Base-by-base conservation (phyloP, 2,329 filamentous ascomycete genomes). In the Apiospora marii region DNA sequence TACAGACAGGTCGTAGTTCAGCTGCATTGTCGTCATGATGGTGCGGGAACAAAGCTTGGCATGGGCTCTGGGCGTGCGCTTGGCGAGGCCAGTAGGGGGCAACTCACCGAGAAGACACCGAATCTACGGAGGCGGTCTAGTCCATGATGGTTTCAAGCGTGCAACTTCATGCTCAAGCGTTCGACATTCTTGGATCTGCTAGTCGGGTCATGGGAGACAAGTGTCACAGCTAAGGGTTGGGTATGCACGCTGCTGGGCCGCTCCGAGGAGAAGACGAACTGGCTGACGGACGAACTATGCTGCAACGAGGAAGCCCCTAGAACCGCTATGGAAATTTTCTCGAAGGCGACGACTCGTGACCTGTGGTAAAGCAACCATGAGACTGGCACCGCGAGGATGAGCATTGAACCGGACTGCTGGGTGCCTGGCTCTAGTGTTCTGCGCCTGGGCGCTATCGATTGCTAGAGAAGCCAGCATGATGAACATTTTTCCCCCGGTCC, bases 21-120 rank as follows among this genome's bases (percentile, higher is more conserved):
- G 30, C 58, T 64, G 58, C 34, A 12, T 41, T 64, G 58, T 64
- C 58, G 58, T 41, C 58, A 64, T 41, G 58, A n/a, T 41, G 34
- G 58, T 64, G 58, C 58, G 58, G 58, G 34, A 64, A 64, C 58
- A 37, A 64, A 41, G 34, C 58, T 64, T 64, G 58, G 58, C 58
- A 30, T 22, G 30, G n/a, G 34, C n/a, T 30, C 58, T 64, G 58
- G 58, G 58, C 58, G 12, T 10, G 19, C 10, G 58, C 58, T 64
- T 64, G 58, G 58, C 58, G 34, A 64, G 22, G 34, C 19, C 58
- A 41, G 58, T 41, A 41, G 10, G 58, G 22, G 30, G 19, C n/a
- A 41, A 41, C 58, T 64, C 58, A 64, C 58, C 58, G 58, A 64
- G 58, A 41, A 64, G 58, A 41, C 58, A 37, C 58, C 58, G 58